Conservation (phyloP, 768 basidiomycete species). For the Phanerodontia chrysosporium region DNA sequence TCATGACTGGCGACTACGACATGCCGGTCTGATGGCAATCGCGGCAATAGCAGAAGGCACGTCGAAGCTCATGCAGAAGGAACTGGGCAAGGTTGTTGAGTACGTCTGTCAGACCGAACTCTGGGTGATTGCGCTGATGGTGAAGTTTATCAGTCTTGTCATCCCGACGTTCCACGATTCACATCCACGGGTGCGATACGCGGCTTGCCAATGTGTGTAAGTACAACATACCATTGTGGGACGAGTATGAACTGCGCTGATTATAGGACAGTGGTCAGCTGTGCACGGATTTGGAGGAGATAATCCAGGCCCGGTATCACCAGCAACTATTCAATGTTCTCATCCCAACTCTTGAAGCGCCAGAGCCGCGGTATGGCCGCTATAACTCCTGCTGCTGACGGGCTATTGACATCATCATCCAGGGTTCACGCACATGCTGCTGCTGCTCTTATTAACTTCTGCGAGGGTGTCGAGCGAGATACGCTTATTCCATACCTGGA, state of each 20-base stretch:
- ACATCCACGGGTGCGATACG: slow-evolving; percentile 69
- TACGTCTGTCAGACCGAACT: slow-evolving; percentile 31
- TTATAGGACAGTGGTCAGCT: slow-evolving; percentile 63
- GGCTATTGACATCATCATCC: neutral
- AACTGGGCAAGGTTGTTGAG: slow-evolving; percentile 80
- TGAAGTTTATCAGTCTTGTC: slow-evolving; percentile 48
- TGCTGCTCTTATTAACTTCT: slow-evolving; percentile 87
- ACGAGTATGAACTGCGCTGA: neutral
- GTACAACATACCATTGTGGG: neutral
- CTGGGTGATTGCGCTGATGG: neutral
- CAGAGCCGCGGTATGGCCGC: slow-evolving; percentile 56
- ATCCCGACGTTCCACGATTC: slow-evolving; percentile 73
- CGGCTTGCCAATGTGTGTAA: slow-evolving; percentile 83
- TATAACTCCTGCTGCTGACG: neutral
- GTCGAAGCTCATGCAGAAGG: slow-evolving; percentile 74
- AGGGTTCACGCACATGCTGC: slow-evolving; percentile 88
- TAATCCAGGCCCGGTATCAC: slow-evolving; percentile 71
- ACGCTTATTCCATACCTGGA: slow-evolving; percentile 77
- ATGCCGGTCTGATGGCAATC: slow-evolving; percentile 85
- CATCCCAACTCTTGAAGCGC: slow-evolving; percentile 70
- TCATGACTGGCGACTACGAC: slow-evolving; percentile 81
- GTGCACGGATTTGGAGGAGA: slow-evolving; percentile 85
- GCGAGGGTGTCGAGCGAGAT: slow-evolving; percentile 76
- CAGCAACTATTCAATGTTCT: slow-evolving; percentile 65
- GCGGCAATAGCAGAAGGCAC: slow-evolving; percentile 85